Evolutionary conservation across 1,284 basidiomycete genomes (phyloP).

Genomic region (Anthracocystis panici-leucophaei): DNA sequence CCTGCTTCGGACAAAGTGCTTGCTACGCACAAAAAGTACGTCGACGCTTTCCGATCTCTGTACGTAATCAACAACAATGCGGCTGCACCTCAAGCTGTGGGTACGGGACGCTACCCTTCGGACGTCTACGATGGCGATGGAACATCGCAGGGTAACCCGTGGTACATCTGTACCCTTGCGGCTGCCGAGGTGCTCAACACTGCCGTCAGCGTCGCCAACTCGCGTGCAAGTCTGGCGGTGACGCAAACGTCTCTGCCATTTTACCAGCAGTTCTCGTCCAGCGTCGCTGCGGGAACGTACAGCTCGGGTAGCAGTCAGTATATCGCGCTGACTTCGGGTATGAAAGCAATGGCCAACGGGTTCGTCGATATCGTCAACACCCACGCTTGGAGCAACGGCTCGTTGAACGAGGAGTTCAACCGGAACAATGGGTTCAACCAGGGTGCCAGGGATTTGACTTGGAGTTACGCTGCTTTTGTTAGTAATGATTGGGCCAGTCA

Average conservation of each 20-base stretch:
- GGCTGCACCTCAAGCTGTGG: constrained; percentile 40
- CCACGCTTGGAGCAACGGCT: constrained; percentile 50
- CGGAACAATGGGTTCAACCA: constrained; percentile 47
- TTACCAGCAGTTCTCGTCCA: constrained; percentile 45
- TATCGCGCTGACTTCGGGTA: constrained; percentile 31
- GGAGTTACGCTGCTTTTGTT: constrained; percentile 58
- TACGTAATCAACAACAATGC: constrained; percentile 54
- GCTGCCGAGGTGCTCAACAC: constrained; percentile 56
- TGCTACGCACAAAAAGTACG: constrained; percentile 53
- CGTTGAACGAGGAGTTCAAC: constrained; percentile 53
- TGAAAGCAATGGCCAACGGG: constrained; percentile 47
- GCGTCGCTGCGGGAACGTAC: constrained; percentile 33
- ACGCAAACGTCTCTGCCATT: constrained; percentile 44
- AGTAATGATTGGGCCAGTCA: constrained; percentile 35
- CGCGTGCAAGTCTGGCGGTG: constrained; percentile 29
- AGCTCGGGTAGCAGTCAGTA: constrained; percentile 23
- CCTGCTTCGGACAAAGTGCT: constrained; percentile 51
- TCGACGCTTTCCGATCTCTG: constrained; percentile 50
- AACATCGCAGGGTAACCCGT: constrained; percentile 52
- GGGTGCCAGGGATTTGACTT: constrained; percentile 59
- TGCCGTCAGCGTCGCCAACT: constrained; percentile 27
- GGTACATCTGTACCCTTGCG: constrained; percentile 57
- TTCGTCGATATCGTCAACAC: constrained; percentile 49
- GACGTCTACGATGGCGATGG: constrained; percentile 50
- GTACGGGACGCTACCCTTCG: constrained; percentile 43